phyloP scores from a whole-genome alignment of 306 rosid genomes.

The Begonia fuchsioides region DNA sequence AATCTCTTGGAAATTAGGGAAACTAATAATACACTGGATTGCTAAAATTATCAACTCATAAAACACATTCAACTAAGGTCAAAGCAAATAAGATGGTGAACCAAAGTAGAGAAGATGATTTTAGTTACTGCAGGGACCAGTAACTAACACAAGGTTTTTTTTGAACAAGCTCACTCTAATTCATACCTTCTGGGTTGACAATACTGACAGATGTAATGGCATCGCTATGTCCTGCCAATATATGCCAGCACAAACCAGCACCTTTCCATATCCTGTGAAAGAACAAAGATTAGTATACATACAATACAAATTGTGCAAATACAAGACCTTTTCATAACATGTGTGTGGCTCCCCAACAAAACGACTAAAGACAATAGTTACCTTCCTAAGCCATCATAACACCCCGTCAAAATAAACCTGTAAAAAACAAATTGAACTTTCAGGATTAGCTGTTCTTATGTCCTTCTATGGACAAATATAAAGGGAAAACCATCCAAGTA shows the following conservation, averaged over 20 bases:
- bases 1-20: too few species aligned
- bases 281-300: not conserved
- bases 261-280: constrained; percentile 61
- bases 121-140: too few species aligned
- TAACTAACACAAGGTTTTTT: not conserved
- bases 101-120: too few species aligned
- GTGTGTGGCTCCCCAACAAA: too few species aligned
- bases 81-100: too few species aligned
- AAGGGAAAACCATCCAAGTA: not conserved
- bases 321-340: too few species aligned
- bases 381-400: constrained; percentile 89
- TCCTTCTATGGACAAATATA: not conserved
- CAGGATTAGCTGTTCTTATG: not conserved
- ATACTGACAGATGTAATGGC: constrained; percentile 58
- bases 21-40: too few species aligned
- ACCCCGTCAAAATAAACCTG: constrained; percentile 95
- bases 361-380: constrained; percentile 6
- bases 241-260: constrained; percentile 63
- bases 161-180: not conserved
- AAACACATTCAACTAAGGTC: too few species aligned
- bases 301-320: too few species aligned
- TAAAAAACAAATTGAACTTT: constrained; percentile 13
- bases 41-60: too few species aligned
- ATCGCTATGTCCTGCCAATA: constrained; percentile 68
- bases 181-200: constrained; percentile 44